Evolutionary conservation across 768 basidiomycete genomes (phyloP), one percentile per base, ranked within the genome.

Genomic region (Dioszegia hungarica): DNA sequence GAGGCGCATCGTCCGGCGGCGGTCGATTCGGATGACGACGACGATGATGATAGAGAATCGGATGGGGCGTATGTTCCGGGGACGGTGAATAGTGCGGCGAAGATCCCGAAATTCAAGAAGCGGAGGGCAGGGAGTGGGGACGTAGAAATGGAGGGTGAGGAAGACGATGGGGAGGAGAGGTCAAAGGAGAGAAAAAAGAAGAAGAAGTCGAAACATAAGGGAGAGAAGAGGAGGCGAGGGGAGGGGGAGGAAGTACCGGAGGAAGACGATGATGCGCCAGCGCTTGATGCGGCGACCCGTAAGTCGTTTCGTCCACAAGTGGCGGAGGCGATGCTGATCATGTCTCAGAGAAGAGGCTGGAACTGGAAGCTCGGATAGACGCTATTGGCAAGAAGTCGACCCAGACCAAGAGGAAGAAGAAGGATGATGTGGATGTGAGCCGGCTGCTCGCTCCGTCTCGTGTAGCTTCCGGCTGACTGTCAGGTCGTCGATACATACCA

Each of bases 291-390:
- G 75, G 75, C 38, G 0, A 38, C 40, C 34, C 46, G 75, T 75
- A 40, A 45, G 73, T 69, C 20, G 15, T 11, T 5, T 34, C 12
- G n/a, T 40, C 20, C 10, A 10, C 34, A 10, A 15, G 11, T 2
- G n/a, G 10, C 15, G 9, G 11, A 20, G 53, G 29, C 46, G 46
- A n/a, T n/a, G 51, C 51, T 56, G 45, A 56, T 54, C 20, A 9
- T 24, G 14, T 10, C 46, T 33, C 74, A 95, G 92, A 85, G 10
- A 85, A 80, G 61, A 88, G 88, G 78, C 76, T 85, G 39, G 84
- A 84, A 1, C 79, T 95, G 31, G 88, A 91, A 67, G 86, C 86
- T 81, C 81, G 85, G 66, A 83, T 98, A 57, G 90, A 94, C 57
- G 87, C 86, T 17, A 91, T 92, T 52, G 80, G 93, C 19, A 90